Percentiles rank a stretch among this genome's conserved stretches.
Evolutionary conservation across 2,329 filamentous ascomycete genomes (phyloP).

Genomic region (Elsinoe ampelina): DNA sequence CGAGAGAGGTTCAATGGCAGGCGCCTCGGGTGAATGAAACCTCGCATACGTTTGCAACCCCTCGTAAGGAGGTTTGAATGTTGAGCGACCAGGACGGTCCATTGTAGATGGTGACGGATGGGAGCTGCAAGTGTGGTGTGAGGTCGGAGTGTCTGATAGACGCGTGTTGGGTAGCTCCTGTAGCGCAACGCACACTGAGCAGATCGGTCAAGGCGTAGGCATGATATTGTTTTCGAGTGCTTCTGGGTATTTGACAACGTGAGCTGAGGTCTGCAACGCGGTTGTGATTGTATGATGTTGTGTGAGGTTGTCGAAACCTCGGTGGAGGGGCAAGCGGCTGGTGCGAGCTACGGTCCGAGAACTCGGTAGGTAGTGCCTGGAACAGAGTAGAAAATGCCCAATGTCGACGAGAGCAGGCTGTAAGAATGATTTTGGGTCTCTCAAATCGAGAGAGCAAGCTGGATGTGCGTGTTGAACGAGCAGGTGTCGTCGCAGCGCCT

Average conservation of each 20-base stretch:
- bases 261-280: too few relatives aligned
- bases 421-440: not conserved
- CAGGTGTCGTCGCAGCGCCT: not conserved
- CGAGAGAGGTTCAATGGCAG: conserved; percentile 28
- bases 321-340: conserved; percentile 8
- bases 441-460: not conserved
- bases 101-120: not conserved
- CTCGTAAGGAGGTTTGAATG: conserved; percentile 23
- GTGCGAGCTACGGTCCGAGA: conserved; percentile 6
- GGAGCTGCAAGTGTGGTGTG: conserved; percentile 13
- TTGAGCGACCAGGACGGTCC: conserved; percentile 20
- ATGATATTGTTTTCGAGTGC: conserved; percentile 1
- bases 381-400: not conserved
- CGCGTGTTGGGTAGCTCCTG: conserved; percentile 9
- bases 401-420: not conserved
- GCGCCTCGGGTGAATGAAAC: conserved; percentile 26
- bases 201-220: not conserved
- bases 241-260: not conserved
- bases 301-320: conserved; percentile 11
- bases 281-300: not conserved
- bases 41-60: conserved; percentile 16
- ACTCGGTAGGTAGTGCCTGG: not conserved
- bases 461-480: not conserved
- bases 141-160: conserved; percentile 8
- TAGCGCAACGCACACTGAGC: not conserved